Percentiles rank a stretch among this genome's conserved stretches.
phyloP scores from a whole-genome alignment of 257 asterid genomes.

The Solanum microdontum region DNA sequence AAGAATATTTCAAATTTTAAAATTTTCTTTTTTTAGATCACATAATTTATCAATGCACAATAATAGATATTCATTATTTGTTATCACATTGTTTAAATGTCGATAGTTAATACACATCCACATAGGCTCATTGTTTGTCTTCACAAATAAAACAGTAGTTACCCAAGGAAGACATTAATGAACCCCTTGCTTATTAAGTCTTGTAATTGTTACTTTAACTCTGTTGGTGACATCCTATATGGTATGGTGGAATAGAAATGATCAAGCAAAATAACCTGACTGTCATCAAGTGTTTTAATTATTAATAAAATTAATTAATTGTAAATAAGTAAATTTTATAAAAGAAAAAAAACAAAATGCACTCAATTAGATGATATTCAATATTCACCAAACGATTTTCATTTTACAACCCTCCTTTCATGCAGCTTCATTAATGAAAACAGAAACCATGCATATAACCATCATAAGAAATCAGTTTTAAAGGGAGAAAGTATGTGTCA shows the following conservation, averaged over 20 bases:
- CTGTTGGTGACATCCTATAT: too few species aligned
- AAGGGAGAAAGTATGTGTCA: background rate
- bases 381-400: background rate
- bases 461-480: background rate
- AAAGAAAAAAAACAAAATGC: background rate
- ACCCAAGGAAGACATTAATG: background rate
- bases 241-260: background rate
- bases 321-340: background rate
- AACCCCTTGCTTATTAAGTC: background rate
- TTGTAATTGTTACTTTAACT: too few species aligned
- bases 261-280: too few species aligned
- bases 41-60: background rate
- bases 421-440: background rate
- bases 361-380: background rate
- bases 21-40: too few species aligned
- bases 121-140: background rate
- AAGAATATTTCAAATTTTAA: too few species aligned
- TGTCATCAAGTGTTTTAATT: background rate
- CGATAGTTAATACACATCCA: background rate
- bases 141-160: background rate
- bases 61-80: background rate
- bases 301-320: background rate
- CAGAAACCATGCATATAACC: background rate
- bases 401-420: slow-evolving; percentile 1
- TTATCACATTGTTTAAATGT: background rate